Evolutionary conservation across 805 yeast genomes (phyloP), one percentile per base, ranked within the genome.

Genomic region (Suhomyces sp.): DNA sequence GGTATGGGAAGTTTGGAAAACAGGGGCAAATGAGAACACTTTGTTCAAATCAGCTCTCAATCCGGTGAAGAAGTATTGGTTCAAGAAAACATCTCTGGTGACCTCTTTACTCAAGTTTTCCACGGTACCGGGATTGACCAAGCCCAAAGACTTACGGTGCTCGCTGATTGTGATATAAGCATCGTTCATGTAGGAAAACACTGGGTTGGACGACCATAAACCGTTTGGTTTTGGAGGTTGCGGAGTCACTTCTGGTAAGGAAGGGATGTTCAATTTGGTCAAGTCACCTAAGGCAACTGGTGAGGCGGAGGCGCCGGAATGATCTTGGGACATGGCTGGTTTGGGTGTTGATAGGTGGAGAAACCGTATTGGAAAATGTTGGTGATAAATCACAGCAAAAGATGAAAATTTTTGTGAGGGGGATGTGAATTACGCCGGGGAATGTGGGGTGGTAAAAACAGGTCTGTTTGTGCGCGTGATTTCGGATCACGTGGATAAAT

Each of bases 1-100:
- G 42, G 96, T 83, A 62, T 93, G 98, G 44, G 96, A 83, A 40
- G 95, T 85, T 74, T 93, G 98, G 83, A 93, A 93, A 40, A 87
- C 90, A 39, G 98, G 98, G 65, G 81, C 81, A 75, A 90, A 76
- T 46, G 84, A 69, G 58, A 93, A 88, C 10, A 90, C 87, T 74
- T 91, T 91, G 70, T 87, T 85, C 53, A 93, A 77, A 64, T 93
- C 98, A 39, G 98, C 98, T 61, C 96, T 84, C 56, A 93, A 76
- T 40, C 98, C 98, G 25, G 95, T 83, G 75, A 91, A 91, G 65
- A 83, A 81, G 70, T 86, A 85, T 59, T 88, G 95, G 56, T 77
- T 79, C 52, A 88, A 74, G 59, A 93, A 88, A 20, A 91, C 97
- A 58, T 91, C 98, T 65, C 90, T 83, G 45, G 90, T 71, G 40